These are phyloP conservation scores for Backusella westeae DNA, from an alignment of 192 early-diverging fungal genomes.

Conservation along the genomic window DNA sequence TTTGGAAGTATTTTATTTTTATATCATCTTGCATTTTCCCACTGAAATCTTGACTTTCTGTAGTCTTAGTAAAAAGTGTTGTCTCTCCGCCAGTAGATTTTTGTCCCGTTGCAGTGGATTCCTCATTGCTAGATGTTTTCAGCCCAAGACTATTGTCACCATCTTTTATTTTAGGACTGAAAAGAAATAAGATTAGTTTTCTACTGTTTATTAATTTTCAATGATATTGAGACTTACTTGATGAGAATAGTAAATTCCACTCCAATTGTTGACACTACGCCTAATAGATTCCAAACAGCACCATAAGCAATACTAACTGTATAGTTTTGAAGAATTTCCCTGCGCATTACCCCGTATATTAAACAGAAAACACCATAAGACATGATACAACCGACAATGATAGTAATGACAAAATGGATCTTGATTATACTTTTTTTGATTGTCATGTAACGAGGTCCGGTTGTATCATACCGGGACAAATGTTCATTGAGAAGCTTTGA, in stretches of 20 bases:
- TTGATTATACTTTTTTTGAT: constrained; percentile 21
- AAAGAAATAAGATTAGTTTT: not conserved
- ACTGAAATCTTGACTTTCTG: not conserved
- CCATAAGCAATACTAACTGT: constrained; percentile 6
- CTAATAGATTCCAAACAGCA: constrained; percentile 27
- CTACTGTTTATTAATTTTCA: not conserved
- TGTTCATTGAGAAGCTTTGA: constrained; percentile 16
- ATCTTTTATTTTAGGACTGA: not conserved
- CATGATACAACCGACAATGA: constrained; percentile 19
- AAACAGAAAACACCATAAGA: constrained; percentile 26
- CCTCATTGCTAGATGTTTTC: not conserved
- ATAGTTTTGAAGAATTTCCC: constrained; percentile 14
- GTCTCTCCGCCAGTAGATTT: not conserved
- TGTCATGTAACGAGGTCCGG: constrained; percentile 22
- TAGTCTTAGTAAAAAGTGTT: not conserved
- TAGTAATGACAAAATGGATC: constrained; percentile 22
- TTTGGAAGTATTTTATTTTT: constrained; percentile 3
- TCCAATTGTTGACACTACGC: constrained; percentile 10
- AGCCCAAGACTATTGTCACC: not conserved
- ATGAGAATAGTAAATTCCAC: constrained; percentile 26
- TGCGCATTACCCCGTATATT: constrained; percentile 31
- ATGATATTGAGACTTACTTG: constrained; percentile 8
- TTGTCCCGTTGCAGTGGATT: not conserved
- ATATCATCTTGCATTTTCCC: not conserved
- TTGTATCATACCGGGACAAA: constrained; percentile 4